Evolutionary conservation across 768 basidiomycete species (phyloP).

Genomic region (Leucocoprinus birnbaumii): DNA sequence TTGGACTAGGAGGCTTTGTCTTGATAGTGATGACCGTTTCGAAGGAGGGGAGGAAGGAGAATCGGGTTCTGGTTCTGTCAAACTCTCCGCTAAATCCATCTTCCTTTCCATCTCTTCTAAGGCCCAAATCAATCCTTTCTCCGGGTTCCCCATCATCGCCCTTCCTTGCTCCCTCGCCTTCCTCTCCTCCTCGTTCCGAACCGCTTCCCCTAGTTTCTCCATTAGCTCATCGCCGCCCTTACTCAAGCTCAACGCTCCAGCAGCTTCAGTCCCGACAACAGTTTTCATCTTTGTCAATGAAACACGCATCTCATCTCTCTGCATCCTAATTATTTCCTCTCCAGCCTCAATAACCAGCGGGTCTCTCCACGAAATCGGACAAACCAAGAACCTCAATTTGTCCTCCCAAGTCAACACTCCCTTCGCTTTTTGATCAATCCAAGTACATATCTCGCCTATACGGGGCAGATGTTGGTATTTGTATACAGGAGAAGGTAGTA

Average conservation of each 20-base stretch:
- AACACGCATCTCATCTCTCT: constrained; percentile 9
- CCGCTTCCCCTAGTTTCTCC: no score
- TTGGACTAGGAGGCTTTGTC: no score
- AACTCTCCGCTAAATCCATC: constrained; percentile 23
- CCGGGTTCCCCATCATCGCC: no score
- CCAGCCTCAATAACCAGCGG: constrained; percentile 17
- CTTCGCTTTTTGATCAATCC: constrained; percentile 28
- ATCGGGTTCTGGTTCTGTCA: not conserved
- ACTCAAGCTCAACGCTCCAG: no score
- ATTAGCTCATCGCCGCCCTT: no score
- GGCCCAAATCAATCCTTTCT: constrained; percentile 32
- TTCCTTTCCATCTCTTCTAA: constrained; percentile 39
- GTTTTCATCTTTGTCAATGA: constrained; percentile 17
- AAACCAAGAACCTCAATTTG: constrained; percentile 30
- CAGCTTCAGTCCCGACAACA: constrained; percentile 37
- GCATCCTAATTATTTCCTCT: constrained; percentile 1
- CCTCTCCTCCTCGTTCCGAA: no score
- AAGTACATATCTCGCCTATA: constrained; percentile 28
- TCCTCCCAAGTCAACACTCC: constrained; percentile 36
- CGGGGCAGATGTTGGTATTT: not conserved
- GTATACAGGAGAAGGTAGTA: not conserved
- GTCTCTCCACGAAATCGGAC: constrained; percentile 57
- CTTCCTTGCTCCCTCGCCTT: no score
- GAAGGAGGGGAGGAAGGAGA: not conserved
- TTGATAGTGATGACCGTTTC: not conserved